Percentiles rank a stretch among this genome's conserved stretches.
These are phyloP conservation scores for Ceratocystis destructans DNA, from an alignment of 2,329 filamentous ascomycete species.

Conservation along the genomic window DNA sequence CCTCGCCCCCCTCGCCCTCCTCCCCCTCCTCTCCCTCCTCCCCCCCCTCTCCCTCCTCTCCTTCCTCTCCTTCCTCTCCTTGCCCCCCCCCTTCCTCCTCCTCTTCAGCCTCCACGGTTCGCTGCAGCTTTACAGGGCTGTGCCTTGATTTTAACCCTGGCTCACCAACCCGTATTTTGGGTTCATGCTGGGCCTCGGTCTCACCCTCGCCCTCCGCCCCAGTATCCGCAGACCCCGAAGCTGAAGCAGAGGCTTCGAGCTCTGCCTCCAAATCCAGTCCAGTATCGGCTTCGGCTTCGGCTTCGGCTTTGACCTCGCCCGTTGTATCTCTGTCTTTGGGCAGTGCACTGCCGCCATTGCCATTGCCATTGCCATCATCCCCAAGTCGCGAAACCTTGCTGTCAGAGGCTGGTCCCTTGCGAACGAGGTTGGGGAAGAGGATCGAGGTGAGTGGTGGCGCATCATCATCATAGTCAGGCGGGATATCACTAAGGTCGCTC, in stretches of 20 bases:
- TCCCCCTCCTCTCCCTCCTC: neutral
- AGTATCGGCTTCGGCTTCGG: neutral
- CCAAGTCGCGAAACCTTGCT: conserved; percentile 13
- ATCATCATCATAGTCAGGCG: conserved; percentile 44
- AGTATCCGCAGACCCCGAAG: too few relatives aligned
- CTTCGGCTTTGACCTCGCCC: neutral
- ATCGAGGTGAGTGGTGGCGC: conserved; percentile 31
- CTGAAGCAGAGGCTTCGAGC: too few relatives aligned
- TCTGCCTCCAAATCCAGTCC: too few relatives aligned
- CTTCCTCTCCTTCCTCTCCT: conserved; percentile 1
- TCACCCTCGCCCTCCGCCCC: neutral
- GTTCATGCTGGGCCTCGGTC: neutral
- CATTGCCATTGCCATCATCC: neutral
- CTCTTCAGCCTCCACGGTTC: neutral
- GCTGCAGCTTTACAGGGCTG: neutral
- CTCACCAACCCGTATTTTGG: neutral
- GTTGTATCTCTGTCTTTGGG: conserved; percentile 6
- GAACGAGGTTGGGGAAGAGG: conserved; percentile 38
- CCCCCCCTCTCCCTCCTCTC: neutral
- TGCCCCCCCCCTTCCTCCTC: neutral
- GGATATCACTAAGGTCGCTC: conserved; percentile 53
- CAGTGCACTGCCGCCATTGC: neutral
- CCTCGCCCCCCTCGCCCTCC: too few relatives aligned
- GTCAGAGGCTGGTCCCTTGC: conserved; percentile 4
- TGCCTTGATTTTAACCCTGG: neutral